Conservation (phyloP, 164 flowering plant species). For the Chimonanthus salicifolius region DNA sequence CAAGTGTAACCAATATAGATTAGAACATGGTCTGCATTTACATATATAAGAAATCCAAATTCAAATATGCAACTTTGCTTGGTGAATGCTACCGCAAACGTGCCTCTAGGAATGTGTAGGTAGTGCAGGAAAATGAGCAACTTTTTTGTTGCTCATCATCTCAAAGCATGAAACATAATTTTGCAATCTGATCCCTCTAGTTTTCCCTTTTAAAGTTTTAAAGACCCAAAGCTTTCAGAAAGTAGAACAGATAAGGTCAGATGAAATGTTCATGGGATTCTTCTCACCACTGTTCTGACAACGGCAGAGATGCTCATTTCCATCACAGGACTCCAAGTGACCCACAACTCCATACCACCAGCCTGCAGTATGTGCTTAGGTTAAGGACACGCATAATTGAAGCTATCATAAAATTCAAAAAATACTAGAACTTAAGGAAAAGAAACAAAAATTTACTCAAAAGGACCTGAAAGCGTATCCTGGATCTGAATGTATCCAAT, state of each 20-base stretch:
- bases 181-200: background rate
- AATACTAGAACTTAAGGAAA: too few relatives aligned
- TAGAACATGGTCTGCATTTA: too few relatives aligned
- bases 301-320: conserved; percentile 54
- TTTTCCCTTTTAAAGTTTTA: background rate
- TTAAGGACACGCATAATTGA: background rate
- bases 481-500: background rate
- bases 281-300: conserved; percentile 74
- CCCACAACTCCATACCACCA: conserved; percentile 99
- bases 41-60: background rate
- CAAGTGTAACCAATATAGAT: too few relatives aligned
- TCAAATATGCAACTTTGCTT: background rate
- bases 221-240: background rate
- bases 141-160: background rate
- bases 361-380: conserved; percentile 40
- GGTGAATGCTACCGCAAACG: background rate
- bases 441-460: background rate
- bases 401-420: background rate
- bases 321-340: conserved; percentile 82
- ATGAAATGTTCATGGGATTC: background rate
- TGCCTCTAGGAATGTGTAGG: background rate
- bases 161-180: too few relatives aligned
- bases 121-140: background rate
- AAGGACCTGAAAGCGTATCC: too few relatives aligned
- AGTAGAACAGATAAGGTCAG: background rate